phyloP scores from a whole-genome alignment of 2,329 filamentous ascomycete genomes.

The Elsinoe ampelina region DNA sequence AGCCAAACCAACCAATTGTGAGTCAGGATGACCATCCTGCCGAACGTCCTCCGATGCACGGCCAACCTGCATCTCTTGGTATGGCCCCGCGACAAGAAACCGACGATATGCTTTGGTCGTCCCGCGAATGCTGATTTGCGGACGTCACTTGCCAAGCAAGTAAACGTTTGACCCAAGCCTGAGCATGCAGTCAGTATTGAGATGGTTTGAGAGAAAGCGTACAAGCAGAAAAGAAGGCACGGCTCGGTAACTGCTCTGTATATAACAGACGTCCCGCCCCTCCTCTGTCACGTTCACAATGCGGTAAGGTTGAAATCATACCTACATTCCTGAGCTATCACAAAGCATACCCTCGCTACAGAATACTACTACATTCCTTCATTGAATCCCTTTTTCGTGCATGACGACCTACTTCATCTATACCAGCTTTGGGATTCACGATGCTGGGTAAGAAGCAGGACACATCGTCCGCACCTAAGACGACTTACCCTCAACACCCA shows the following conservation, averaged over 20 bases:
- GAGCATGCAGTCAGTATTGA: too few species aligned
- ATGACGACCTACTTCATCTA: not conserved
- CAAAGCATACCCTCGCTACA: not conserved
- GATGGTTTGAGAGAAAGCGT: not conserved
- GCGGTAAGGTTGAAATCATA: constrained; percentile 3
- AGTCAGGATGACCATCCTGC: too few species aligned
- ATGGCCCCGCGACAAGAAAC: too few species aligned
- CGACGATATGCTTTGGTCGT: too few species aligned
- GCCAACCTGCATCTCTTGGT: too few species aligned
- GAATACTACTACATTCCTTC: constrained; percentile 6
- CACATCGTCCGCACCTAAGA: not conserved
- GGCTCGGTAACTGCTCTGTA: not conserved
- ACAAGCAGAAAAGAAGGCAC: not conserved
- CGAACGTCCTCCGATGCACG: too few species aligned
- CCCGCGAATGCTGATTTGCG: too few species aligned
- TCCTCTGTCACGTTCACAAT: not conserved
- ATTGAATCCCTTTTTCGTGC: not conserved
- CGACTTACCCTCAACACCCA: not conserved
- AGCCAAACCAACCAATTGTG: too few species aligned
- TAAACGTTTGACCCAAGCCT: too few species aligned
- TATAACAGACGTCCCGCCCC: constrained; percentile 2
- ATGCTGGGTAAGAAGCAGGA: constrained; percentile 6
- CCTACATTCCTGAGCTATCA: constrained; percentile 6
- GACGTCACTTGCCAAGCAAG: not conserved
- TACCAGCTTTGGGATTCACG: constrained; percentile 4